phyloP scores from a whole-genome alignment of 768 basidiomycete genomes.

The Lactarius quietus region DNA sequence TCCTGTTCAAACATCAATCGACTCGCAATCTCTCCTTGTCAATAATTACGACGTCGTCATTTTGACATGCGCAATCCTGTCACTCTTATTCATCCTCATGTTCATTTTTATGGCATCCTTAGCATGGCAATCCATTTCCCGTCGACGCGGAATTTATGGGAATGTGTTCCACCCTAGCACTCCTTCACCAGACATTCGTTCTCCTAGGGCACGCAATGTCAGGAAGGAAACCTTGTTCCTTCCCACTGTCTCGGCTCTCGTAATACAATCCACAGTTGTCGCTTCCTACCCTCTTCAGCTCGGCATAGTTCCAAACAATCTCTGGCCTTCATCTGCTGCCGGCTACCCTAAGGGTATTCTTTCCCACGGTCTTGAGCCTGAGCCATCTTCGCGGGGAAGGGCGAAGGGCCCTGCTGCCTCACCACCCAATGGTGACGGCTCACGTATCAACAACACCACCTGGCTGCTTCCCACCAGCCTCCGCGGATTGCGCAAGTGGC shows the following conservation, averaged over 20 bases:
- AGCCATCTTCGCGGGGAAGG: slow-evolving; percentile 7
- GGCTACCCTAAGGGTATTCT: background rate
- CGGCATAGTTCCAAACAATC: background rate
- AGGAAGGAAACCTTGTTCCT: slow-evolving; percentile 1
- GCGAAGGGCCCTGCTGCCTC: background rate
- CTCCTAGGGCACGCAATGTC: background rate
- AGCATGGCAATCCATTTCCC: background rate
- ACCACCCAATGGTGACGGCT: background rate
- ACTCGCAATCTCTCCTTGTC: background rate
- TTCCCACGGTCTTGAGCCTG: slow-evolving; percentile 6
- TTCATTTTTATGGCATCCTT: background rate
- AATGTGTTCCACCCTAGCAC: background rate
- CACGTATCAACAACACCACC: background rate
- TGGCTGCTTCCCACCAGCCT: background rate
- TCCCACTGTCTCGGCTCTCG: slow-evolving; percentile 14
- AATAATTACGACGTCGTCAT: background rate
- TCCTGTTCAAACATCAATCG: slow-evolving; percentile 4
- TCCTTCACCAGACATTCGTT: background rate
- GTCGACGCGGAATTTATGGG: background rate
- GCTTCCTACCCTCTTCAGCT: slow-evolving; percentile 17
- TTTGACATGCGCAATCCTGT: slow-evolving; percentile 2
- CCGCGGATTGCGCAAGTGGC: background rate
- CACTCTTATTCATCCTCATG: background rate
- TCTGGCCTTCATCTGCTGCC: background rate
- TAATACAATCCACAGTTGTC: slow-evolving; percentile 17